These are phyloP conservation scores for Hyphopichia fennica DNA, from an alignment of 1,139 yeast species.

Conservation along the genomic window DNA sequence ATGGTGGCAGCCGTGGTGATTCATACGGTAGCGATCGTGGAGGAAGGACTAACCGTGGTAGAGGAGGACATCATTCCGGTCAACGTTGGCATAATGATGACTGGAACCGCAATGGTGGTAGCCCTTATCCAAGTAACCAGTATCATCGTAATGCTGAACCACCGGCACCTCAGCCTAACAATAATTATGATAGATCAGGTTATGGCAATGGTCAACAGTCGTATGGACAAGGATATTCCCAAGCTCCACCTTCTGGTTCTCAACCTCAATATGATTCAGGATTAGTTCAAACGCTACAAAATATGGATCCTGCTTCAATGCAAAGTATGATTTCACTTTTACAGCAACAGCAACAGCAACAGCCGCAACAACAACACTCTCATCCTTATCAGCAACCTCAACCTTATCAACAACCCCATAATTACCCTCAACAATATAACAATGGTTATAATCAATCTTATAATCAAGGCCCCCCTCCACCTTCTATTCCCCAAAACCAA, in stretches of 20 bases:
- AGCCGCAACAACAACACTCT: conserved; percentile 13
- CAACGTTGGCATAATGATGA: conserved; percentile 3
- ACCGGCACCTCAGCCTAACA: neutral
- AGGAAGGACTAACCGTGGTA: neutral
- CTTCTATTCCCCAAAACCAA: conserved; percentile 3
- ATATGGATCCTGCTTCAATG: conserved; percentile 51
- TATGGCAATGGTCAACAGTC: conserved; percentile 6
- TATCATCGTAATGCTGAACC: neutral
- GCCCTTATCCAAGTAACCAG: neutral
- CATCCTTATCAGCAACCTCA: conserved; percentile 9
- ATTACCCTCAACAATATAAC: conserved; percentile 9
- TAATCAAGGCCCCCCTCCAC: conserved; percentile 5
- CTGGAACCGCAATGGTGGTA: neutral
- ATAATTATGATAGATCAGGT: neutral
- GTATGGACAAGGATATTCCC: conserved; percentile 7
- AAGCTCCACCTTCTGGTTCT: conserved; percentile 1
- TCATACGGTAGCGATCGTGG: conserved; percentile 4
- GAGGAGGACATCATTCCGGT: neutral
- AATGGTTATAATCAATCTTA: conserved; percentile 2
- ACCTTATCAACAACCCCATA: conserved; percentile 10
- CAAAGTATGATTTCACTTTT: conserved; percentile 48
- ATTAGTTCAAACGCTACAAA: conserved; percentile 39
- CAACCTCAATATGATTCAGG: conserved; percentile 7
- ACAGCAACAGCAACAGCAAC: conserved; percentile 20
- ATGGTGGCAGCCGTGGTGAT: conserved; percentile 7